These are phyloP conservation scores for Globisporangium spiculum DNA, from an alignment of 352 stramenopile genomes.

Conservation along the genomic window DNA sequence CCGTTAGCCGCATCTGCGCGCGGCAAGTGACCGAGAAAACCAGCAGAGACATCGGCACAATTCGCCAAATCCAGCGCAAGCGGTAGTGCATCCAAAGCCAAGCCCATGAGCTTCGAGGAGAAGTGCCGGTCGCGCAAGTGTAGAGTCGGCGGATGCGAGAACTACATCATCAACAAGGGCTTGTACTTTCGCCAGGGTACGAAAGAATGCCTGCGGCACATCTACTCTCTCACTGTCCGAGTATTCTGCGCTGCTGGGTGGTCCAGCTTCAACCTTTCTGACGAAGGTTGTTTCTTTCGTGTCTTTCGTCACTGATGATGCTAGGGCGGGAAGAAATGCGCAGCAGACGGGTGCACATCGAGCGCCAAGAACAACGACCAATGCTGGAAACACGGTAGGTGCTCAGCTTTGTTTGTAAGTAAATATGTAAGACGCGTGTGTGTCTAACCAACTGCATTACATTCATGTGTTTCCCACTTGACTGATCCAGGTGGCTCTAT, in stretches of 20 bases:
- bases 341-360: constrained; percentile 24
- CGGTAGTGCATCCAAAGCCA: background rate
- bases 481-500: constrained; percentile 27
- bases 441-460: no score
- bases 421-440: no score
- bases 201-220: background rate
- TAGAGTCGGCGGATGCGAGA: constrained; percentile 32
- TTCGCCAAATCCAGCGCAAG: no score
- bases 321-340: constrained; percentile 40
- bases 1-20: no score
- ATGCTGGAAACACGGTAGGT: constrained; percentile 38
- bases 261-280: no score
- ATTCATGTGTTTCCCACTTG: no score
- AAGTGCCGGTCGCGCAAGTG: constrained; percentile 34
- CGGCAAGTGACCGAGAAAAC: background rate
- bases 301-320: no score
- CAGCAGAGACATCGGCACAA: background rate
- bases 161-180: constrained; percentile 50
- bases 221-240: no score
- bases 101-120: constrained; percentile 13
- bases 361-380: constrained; percentile 36
- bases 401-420: background rate
- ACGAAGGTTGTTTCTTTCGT: no score
- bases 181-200: constrained; percentile 46
- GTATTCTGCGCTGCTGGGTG: background rate